Evolutionary conservation across 1,284 basidiomycete species (phyloP).

Genomic region (Ganoderma resinaceum): DNA sequence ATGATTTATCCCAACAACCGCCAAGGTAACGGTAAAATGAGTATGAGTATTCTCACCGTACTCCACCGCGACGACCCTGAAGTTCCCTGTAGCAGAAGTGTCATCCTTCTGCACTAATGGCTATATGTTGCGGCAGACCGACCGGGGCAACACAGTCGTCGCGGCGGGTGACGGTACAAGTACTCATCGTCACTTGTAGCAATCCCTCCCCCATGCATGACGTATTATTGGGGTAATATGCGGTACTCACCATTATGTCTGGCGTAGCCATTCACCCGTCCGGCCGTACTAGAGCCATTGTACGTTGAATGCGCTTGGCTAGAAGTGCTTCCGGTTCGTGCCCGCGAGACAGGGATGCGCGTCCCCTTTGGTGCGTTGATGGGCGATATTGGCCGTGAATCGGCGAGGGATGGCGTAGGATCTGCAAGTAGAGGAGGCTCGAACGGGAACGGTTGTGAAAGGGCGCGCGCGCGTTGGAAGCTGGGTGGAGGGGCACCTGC

Average conservation of each 20-base stretch:
- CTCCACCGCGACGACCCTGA: not conserved
- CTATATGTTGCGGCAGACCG: not conserved
- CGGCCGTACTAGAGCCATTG: slow-evolving; percentile 32
- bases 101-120: not conserved
- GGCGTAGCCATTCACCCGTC: slow-evolving; percentile 25
- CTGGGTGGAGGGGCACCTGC: slow-evolving; percentile 25
- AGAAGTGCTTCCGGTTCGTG: slow-evolving; percentile 51
- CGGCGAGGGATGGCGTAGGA: slow-evolving; percentile 39
- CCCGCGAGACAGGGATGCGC: slow-evolving; percentile 57
- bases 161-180: not conserved
- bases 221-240: not conserved
- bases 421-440: slow-evolving; percentile 40
- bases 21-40: not conserved
- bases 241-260: slow-evolving; percentile 11
- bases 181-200: not conserved
- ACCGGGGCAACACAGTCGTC: not conserved
- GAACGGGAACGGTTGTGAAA: slow-evolving; percentile 63
- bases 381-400: slow-evolving; percentile 49
- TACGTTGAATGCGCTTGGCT: slow-evolving; percentile 43
- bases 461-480: slow-evolving; percentile 54
- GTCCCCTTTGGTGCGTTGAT: slow-evolving; percentile 48
- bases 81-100: not conserved
- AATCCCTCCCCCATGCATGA: not conserved
- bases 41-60: not conserved
- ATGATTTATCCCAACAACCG: not conserved